These are phyloP conservation scores for Lippia alba DNA, from an alignment of 305 asterid genomes.

Conservation along the genomic window DNA sequence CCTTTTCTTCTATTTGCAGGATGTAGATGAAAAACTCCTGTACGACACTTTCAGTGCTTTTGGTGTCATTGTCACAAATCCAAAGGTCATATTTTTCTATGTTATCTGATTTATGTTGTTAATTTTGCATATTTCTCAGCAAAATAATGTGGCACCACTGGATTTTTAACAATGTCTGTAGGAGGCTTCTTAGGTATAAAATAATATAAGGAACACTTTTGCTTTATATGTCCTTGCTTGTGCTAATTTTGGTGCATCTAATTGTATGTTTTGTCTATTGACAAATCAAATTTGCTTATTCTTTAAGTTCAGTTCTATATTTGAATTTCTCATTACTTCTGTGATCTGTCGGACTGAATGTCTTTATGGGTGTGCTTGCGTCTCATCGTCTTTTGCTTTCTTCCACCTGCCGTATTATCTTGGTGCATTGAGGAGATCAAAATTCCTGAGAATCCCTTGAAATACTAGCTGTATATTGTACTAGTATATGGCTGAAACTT, in stretches of 20 bases:
- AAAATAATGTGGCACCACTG: background rate
- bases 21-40: constrained; percentile 93
- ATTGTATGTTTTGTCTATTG: background rate
- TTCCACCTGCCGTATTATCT: background rate
- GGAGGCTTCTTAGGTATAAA: background rate
- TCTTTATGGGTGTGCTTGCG: background rate
- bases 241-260: background rate
- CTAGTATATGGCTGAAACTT: background rate
- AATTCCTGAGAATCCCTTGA: background rate
- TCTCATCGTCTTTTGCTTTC: background rate
- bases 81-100: constrained; percentile 61
- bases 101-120: constrained; percentile 2
- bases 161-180: background rate
- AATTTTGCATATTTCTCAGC: background rate
- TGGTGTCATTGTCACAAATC: constrained; percentile 92
- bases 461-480: constrained; percentile 4
- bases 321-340: background rate
- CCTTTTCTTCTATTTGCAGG: constrained; percentile 56
- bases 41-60: constrained; percentile 92
- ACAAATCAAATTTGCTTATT: background rate
- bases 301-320: constrained; percentile 9
- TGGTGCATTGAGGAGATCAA: background rate
- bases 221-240: background rate
- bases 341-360: background rate
- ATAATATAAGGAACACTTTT: background rate